Conservation (phyloP, 2,329 filamentous ascomycete genomes). For the Fusarium lateritium region DNA sequence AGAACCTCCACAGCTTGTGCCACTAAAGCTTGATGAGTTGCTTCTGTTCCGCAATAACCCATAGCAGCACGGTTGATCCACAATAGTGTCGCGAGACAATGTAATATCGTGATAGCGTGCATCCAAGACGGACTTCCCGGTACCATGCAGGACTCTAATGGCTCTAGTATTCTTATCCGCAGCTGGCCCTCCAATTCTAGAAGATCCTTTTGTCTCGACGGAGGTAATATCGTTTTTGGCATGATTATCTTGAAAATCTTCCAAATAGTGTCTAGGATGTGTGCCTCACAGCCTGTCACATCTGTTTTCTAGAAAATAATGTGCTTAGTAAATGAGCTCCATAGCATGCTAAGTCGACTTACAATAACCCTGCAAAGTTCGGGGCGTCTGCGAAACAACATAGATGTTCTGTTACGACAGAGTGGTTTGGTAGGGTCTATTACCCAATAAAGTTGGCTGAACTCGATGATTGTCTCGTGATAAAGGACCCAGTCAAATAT, state of each 20-base stretch:
- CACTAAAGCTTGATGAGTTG: background rate
- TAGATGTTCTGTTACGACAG: background rate
- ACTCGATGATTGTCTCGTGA: background rate
- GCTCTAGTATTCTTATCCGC: background rate
- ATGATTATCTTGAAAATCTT: background rate
- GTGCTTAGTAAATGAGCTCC: background rate
- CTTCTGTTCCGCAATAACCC: background rate
- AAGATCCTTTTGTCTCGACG: background rate
- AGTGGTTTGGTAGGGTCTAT: background rate
- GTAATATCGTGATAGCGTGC: background rate
- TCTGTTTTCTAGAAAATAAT: background rate
- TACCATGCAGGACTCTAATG: background rate
- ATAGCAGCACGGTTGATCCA: background rate
- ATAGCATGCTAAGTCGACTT: background rate
- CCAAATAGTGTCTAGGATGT: background rate
- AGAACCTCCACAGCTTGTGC: background rate
- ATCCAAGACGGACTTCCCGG: background rate
- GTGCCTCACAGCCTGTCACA: background rate
- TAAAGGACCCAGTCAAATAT: background rate
- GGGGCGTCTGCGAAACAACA: background rate
- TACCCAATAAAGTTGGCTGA: background rate
- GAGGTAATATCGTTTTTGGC: no score
- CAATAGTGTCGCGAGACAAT: background rate
- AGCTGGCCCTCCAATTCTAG: background rate
- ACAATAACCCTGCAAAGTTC: background rate